Evolutionary conservation across 768 basidiomycete species (phyloP).

Genomic region (Leucogyrophana mollusca): DNA sequence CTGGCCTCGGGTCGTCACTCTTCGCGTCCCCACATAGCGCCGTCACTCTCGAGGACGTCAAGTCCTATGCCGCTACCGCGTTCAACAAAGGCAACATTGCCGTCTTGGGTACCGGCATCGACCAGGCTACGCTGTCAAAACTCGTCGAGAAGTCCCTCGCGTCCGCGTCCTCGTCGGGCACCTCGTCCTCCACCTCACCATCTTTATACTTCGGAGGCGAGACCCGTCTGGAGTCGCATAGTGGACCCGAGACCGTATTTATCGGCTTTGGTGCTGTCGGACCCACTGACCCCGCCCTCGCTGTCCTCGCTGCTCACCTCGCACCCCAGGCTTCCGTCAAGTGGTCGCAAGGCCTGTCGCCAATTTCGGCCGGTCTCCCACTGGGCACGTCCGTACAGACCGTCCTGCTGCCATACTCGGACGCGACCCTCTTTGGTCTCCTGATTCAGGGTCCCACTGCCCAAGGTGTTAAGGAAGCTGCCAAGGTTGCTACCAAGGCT

Average conservation of each 20-base stretch:
- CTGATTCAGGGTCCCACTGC: conserved; percentile 69
- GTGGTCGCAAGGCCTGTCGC: conserved; percentile 77
- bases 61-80: conserved; percentile 66
- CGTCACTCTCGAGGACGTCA: conserved; percentile 67
- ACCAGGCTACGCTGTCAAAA: conserved; percentile 61
- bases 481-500: conserved; percentile 64
- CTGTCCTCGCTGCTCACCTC: conserved; percentile 77
- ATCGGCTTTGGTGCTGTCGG: conserved; percentile 83
- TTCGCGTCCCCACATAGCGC: conserved; percentile 72
- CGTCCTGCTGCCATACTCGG: conserved; percentile 87
- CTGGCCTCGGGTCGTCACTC: conserved; percentile 88
- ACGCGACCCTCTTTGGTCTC: conserved; percentile 85
- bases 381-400: conserved; percentile 62
- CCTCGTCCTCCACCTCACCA: conserved; percentile 34
- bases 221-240: conserved; percentile 65
- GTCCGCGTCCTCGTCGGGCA: conserved; percentile 26
- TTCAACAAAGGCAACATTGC: conserved; percentile 82
- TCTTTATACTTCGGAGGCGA: conserved; percentile 82
- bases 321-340: conserved; percentile 81
- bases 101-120: conserved; percentile 85
- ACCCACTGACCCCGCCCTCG: conserved; percentile 64
- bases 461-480: conserved; percentile 64
- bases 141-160: conserved; percentile 73
- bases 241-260: conserved; percentile 73
- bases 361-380: conserved; percentile 62